Percentiles rank a stretch among this genome's conserved stretches.
phyloP scores from a whole-genome alignment of 2,329 filamentous ascomycete genomes.

The Colletotrichum horii region DNA sequence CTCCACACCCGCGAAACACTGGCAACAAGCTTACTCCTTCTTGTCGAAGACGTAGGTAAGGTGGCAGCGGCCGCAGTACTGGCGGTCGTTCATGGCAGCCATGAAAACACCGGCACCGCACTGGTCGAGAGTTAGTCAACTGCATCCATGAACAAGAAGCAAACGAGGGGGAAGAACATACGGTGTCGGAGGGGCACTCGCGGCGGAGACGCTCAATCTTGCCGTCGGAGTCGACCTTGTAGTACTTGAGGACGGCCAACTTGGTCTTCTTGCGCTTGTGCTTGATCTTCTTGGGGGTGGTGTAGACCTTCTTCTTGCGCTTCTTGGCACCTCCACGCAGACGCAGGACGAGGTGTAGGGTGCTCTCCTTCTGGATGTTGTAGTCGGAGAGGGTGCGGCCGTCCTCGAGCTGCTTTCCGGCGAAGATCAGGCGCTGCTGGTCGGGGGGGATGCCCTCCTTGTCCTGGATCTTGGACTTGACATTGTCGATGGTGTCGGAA shows the following conservation, averaged over 20 bases:
- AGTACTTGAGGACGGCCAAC: slow-evolving; percentile 99
- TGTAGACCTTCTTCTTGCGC: slow-evolving; percentile 99
- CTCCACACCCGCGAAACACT: slow-evolving; percentile 18
- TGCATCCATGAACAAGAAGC: neutral
- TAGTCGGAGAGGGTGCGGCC: slow-evolving; percentile 99
- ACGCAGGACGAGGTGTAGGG: slow-evolving; percentile 96
- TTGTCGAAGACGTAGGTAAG: slow-evolving; percentile 77
- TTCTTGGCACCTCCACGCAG: slow-evolving; percentile 98
- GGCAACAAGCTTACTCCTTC: slow-evolving; percentile 46
- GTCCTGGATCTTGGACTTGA: slow-evolving; percentile 98
- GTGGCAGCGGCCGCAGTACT: slow-evolving; percentile 87
- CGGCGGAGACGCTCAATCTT: slow-evolving; percentile 99
- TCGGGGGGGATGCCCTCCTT: slow-evolving; percentile 99
- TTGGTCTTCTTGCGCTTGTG: slow-evolving; percentile 99
- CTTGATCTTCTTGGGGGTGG: slow-evolving; percentile 99
- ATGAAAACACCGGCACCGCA: slow-evolving; percentile 99
- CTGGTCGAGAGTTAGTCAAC: slow-evolving; percentile 56
- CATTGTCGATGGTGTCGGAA: slow-evolving; percentile 99
- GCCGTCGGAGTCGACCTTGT: slow-evolving; percentile 99
- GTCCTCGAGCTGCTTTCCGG: slow-evolving; percentile 99
- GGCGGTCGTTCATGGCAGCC: slow-evolving; percentile 99
- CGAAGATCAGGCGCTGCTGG: slow-evolving; percentile 99
- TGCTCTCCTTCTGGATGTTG: slow-evolving; percentile 99
- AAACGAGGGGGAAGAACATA: slow-evolving; percentile 54
- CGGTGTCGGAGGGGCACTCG: slow-evolving; percentile 92